A percentile compares a stretch with the other conserved stretches of the same genome.
Evolutionary conservation across 352 stramenopile genomes (phyloP).

Genomic region (Thraustotheca clavata): DNA sequence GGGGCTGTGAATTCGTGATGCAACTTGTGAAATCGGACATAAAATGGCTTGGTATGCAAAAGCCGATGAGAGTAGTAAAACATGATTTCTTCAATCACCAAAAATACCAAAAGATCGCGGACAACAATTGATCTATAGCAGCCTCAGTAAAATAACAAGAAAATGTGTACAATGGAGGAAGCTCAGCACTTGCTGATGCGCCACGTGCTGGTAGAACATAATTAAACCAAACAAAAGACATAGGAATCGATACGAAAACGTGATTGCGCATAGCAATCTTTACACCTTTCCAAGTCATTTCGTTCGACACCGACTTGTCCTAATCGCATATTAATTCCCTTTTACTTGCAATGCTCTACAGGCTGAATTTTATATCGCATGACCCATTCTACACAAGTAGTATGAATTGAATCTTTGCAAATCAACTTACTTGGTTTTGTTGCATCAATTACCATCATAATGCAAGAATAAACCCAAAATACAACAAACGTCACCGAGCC

Average conservation of each 20-base stretch:
- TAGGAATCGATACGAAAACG: neutral
- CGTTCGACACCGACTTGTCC: conserved; percentile 11
- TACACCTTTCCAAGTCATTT: conserved; percentile 5
- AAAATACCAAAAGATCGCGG: conserved; percentile 4
- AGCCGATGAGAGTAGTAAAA: conserved; percentile 23
- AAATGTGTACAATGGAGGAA: conserved; percentile 4
- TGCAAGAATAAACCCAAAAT: conserved; percentile 11
- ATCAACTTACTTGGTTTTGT: neutral
- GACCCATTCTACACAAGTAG: neutral
- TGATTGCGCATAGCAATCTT: conserved; percentile 14
- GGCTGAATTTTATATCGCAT: conserved; percentile 11
- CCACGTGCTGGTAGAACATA: conserved; percentile 5
- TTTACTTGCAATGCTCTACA: neutral
- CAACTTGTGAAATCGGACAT: conserved; percentile 20
- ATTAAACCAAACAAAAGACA: neutral
- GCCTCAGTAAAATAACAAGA: neutral
- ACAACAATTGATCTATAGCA: neutral
- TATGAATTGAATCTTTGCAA: neutral
- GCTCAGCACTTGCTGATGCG: neutral
- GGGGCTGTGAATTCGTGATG: conserved; percentile 25
- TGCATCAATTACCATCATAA: conserved; percentile 16
- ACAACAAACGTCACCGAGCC: conserved; percentile 1
- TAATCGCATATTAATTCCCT: neutral
- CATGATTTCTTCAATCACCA: conserved; percentile 15
- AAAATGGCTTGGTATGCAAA: conserved; percentile 21